A percentile compares a stretch with the other conserved stretches of the same genome.
Conservation (phyloP, 352 stramenopile species). For the Aphanomyces stellatus region DNA sequence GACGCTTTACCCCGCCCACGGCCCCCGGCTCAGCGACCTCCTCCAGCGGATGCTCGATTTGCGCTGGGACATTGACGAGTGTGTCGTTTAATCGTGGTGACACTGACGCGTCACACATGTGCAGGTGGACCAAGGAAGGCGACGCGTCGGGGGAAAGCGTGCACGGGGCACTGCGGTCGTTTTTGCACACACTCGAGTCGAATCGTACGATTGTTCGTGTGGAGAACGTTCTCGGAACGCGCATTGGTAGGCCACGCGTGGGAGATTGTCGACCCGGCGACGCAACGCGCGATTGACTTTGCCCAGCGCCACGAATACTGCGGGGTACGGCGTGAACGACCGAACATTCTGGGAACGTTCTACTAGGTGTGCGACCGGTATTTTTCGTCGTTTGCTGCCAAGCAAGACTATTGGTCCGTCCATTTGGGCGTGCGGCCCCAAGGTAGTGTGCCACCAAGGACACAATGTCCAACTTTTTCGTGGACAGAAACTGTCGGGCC, state of each 20-base stretch:
- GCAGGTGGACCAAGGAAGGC: conserved; percentile 1
- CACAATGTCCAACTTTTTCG: conserved; percentile 26
- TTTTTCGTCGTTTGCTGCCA: conserved; percentile 39
- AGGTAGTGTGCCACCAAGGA: conserved; percentile 19
- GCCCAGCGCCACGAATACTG: conserved; percentile 65
- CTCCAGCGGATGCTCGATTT: conserved; percentile 2
- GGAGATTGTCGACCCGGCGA: conserved; percentile 46
- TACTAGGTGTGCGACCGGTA: conserved; percentile 54
- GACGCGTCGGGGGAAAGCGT: background rate
- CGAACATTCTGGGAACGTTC: background rate
- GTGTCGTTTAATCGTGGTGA: background rate
- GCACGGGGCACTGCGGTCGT: conserved; percentile 10
- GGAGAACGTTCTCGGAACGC: too few species aligned
- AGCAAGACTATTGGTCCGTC: conserved; percentile 44
- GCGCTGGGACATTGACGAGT: background rate
- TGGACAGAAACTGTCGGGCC: background rate
- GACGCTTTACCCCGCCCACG: conserved; percentile 6
- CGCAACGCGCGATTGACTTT: conserved; percentile 42
- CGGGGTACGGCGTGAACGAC: conserved; percentile 13
- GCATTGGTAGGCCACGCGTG: conserved; percentile 53
- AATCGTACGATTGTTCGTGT: conserved; percentile 64
- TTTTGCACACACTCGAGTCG: conserved; percentile 22
- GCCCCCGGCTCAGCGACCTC: background rate
- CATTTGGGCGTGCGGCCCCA: conserved; percentile 58
- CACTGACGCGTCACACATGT: background rate